These are phyloP conservation scores for Solanum neorickii DNA, from an alignment of 257 asterid genomes.

Conservation along the genomic window DNA sequence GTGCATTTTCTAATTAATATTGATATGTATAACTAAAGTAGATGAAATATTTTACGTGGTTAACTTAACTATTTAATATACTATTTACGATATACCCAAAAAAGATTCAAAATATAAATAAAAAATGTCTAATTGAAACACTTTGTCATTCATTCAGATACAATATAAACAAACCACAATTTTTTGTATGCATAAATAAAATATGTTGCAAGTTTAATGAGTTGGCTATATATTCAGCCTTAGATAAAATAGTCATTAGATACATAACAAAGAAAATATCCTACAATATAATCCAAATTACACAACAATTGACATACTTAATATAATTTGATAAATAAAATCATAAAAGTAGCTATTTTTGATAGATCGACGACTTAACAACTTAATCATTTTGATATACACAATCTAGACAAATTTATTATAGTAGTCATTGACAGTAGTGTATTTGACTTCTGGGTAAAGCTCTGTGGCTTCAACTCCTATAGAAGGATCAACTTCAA, in stretches of 20 bases:
- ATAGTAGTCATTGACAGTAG: slow-evolving; percentile 44
- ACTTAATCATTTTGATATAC: not conserved
- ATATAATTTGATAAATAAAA: no score
- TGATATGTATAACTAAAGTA: no score
- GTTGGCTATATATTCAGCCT: not conserved
- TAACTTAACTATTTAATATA: no score
- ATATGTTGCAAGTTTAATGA: no score
- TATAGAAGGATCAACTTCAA: slow-evolving; percentile 37
- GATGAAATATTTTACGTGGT: not conserved
- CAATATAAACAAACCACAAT: not conserved
- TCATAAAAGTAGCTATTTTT: no score
- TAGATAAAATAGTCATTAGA: not conserved
- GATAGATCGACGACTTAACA: not conserved
- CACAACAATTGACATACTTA: not conserved
- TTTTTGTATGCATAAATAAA: no score
- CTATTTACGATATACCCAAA: no score
- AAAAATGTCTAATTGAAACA: not conserved
- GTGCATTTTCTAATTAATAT: no score
- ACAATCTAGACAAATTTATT: slow-evolving; percentile 17
- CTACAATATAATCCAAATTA: not conserved
- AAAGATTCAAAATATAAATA: no score
- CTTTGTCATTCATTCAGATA: not conserved
- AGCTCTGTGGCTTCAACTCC: slow-evolving; percentile 56
- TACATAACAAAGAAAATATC: not conserved
- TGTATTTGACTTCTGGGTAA: slow-evolving; percentile 64